Evolutionary conservation across 768 basidiomycete genomes (phyloP).

Genomic region (Jaapia argillacea): DNA sequence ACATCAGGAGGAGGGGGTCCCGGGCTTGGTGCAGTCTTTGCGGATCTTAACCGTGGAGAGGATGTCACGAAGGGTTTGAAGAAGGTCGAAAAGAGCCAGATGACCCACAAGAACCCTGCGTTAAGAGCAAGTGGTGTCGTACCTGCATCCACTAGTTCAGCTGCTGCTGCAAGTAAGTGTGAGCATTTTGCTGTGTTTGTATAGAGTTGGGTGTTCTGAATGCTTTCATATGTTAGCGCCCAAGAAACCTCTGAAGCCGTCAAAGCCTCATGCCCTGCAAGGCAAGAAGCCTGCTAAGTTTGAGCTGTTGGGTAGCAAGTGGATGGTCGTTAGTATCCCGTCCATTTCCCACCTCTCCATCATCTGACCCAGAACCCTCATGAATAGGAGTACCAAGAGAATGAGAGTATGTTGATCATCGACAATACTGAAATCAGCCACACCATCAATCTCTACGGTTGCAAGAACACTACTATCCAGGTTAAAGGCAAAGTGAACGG

Average conservation of each 20-base stretch:
- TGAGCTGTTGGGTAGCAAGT: conserved; percentile 85
- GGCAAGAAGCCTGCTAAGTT: conserved; percentile 92
- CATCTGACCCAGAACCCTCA: not conserved
- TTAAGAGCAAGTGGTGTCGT: conserved; percentile 49
- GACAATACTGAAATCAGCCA: conserved; percentile 74
- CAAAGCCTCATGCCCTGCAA: conserved; percentile 73
- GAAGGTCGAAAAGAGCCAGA: conserved; percentile 92
- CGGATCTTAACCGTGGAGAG: conserved; percentile 82
- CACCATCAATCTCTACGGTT: conserved; percentile 80
- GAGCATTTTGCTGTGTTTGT: not conserved
- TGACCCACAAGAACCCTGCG: conserved; percentile 98
- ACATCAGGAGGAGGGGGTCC: conserved; percentile 19
- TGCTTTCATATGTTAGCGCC: conserved; percentile 4
- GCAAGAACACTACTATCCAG: conserved; percentile 75
- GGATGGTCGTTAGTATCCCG: conserved; percentile 75
- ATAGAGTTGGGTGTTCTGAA: not conserved
- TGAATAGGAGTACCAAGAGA: conserved; percentile 84
- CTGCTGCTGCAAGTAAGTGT: conserved; percentile 7
- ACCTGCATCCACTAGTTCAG: conserved; percentile 24
- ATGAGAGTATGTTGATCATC: conserved; percentile 59
- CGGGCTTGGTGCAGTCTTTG: conserved; percentile 76
- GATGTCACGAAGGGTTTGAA: conserved; percentile 84
- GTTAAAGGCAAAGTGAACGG: conserved; percentile 95
- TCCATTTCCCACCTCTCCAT: not conserved
- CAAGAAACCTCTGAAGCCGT: conserved; percentile 70